These are phyloP conservation scores for Populus euphratica DNA, from an alignment of 345 rosid species.

Conservation along the genomic window DNA sequence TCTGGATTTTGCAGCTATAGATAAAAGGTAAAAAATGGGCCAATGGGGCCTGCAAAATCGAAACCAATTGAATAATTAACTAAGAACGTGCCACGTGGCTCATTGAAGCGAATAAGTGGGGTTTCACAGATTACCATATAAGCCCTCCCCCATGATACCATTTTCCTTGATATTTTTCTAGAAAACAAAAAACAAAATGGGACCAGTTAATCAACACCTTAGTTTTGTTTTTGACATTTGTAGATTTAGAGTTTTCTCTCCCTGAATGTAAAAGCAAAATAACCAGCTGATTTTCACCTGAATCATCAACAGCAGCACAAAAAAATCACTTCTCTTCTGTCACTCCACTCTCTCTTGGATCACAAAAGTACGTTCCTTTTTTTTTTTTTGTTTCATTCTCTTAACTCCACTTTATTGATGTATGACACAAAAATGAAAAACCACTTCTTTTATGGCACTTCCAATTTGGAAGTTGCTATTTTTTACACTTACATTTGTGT, in stretches of 20 bases:
- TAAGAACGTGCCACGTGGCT: conserved; percentile 6
- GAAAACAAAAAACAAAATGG: neutral
- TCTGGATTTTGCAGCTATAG: no score
- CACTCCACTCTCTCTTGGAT: conserved; percentile 3
- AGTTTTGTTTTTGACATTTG: neutral
- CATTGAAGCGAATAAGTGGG: conserved; percentile 9
- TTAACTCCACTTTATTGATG: neutral
- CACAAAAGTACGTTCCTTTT: conserved; percentile 13
- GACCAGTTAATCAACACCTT: neutral
- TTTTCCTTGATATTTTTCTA: neutral
- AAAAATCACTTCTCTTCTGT: neutral
- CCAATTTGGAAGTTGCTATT: neutral
- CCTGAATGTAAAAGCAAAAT: neutral
- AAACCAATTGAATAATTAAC: no score
- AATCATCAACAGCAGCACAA: neutral
- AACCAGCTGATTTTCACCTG: conserved; percentile 7
- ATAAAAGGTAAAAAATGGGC: no score
- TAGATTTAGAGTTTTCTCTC: neutral
- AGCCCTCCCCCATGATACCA: conserved; percentile 14
- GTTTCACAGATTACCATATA: conserved; percentile 22
- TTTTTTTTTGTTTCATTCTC: neutral
- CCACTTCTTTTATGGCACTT: neutral
- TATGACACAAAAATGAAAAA: neutral
- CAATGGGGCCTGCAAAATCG: no score
- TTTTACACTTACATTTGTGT: neutral